These are phyloP conservation scores for Claviceps arundinis DNA, from an alignment of 2,329 filamentous ascomycete genomes.

Conservation along the genomic window DNA sequence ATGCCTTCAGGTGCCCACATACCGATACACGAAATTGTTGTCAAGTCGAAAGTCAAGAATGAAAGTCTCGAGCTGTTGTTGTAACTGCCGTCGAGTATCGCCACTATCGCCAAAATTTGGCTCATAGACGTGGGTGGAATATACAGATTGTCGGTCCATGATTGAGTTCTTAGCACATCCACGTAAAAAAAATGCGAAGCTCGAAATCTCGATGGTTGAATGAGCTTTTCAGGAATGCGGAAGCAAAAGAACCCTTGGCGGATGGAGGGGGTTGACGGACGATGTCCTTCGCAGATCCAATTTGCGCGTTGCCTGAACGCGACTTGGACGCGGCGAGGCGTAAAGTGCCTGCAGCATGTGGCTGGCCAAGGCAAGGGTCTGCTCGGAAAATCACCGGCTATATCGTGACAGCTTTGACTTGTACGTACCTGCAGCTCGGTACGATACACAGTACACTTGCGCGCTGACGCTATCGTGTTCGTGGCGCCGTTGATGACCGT, in stretches of 20 bases:
- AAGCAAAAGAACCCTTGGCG: neutral
- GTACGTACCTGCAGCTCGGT: neutral
- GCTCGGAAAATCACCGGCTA: neutral
- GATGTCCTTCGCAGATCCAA: too few relatives aligned
- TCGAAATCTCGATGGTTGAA: neutral
- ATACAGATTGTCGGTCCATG: slow-evolving; percentile 85
- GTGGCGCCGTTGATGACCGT: neutral
- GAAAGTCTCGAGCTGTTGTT: slow-evolving; percentile 75
- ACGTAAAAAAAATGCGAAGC: neutral
- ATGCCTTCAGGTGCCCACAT: slow-evolving; percentile 11
- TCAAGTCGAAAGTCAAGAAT: slow-evolving; percentile 89
- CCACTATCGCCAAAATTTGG: slow-evolving; percentile 51
- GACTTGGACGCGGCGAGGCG: neutral
- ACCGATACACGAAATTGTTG: slow-evolving; percentile 92
- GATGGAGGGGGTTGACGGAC: neutral
- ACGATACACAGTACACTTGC: too few relatives aligned
- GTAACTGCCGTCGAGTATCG: slow-evolving; percentile 58
- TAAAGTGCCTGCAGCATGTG: slow-evolving; percentile 13
- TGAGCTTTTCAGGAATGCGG: neutral
- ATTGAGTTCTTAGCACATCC: neutral
- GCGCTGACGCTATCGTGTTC: slow-evolving; percentile 6
- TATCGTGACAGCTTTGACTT: neutral
- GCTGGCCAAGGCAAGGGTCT: too few relatives aligned
- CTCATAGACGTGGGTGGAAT: slow-evolving; percentile 69
- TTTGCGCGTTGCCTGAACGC: neutral